These are phyloP conservation scores for Pueraria montana DNA, from an alignment of 306 rosid species.

Conservation along the genomic window DNA sequence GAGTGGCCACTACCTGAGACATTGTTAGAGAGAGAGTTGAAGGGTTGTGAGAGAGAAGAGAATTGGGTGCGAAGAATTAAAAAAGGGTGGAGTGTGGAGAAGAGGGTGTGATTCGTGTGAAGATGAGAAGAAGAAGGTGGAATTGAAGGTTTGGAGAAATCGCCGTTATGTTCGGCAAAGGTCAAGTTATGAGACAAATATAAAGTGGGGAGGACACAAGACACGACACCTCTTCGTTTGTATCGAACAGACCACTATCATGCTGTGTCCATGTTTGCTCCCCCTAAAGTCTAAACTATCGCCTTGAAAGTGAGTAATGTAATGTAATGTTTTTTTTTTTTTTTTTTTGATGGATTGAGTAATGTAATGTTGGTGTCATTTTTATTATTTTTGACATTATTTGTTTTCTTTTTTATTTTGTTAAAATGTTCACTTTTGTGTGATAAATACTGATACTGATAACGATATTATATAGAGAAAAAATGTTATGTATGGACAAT, in stretches of 20 bases:
- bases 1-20: conserved; percentile 78
- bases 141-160: conserved; percentile 55
- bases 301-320: not conserved
- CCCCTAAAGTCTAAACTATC: not conserved
- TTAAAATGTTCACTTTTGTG: not conserved
- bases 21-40: conserved; percentile 50
- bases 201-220: not conserved
- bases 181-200: conserved; percentile 38
- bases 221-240: conserved; percentile 56
- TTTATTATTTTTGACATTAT: not conserved
- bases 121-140: not conserved
- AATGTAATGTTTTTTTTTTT: not conserved
- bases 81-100: not conserved
- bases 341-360: too few species aligned
- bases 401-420: too few species aligned
- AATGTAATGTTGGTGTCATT: too few species aligned
- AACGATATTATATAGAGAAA: too few species aligned
- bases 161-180: conserved; percentile 61
- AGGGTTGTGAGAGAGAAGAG: conserved; percentile 8
- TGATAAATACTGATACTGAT: not conserved
- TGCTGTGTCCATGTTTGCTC: not conserved
- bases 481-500: too few species aligned
- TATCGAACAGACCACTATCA: conserved; percentile 57
- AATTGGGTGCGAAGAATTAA: not conserved
- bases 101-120: too few species aligned